Percentiles rank a stretch among this genome's conserved stretches.
phyloP scores from a whole-genome alignment of 148 eudicot genomes.

The Spergularia marina region DNA sequence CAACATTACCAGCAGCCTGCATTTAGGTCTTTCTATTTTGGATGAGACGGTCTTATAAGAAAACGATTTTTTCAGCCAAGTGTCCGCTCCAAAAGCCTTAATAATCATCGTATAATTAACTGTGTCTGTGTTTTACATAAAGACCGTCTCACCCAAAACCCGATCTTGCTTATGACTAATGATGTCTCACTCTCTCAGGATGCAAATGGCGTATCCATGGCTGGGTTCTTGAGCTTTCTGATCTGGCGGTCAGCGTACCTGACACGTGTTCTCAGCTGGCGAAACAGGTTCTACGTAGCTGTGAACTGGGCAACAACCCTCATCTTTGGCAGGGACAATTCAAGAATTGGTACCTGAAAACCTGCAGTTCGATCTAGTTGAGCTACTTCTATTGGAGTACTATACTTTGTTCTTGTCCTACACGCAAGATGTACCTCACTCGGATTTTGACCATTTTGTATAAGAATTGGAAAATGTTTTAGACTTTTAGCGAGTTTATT shows the following conservation, averaged over 20 bases:
- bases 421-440: no score
- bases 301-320: constrained; percentile 87
- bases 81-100: no score
- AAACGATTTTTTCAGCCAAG: no score
- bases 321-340: constrained; percentile 76
- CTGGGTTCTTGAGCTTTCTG: constrained; percentile 86
- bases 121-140: no score
- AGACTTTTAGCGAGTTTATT: no score
- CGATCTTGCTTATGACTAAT: not conserved
- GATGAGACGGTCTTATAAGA: no score
- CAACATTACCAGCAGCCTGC: not conserved
- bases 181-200: constrained; percentile 36
- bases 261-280: constrained; percentile 84
- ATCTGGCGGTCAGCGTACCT: constrained; percentile 93
- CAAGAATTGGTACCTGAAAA: constrained; percentile 42
- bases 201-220: constrained; percentile 58
- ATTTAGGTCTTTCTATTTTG: not conserved
- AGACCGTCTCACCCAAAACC: no score
- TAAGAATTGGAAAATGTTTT: no score
- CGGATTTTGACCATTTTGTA: no score
- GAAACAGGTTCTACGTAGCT: constrained; percentile 81
- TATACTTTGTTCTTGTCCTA: not conserved
- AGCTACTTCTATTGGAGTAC: not conserved
- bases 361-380: not conserved
- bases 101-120: no score